Conservation (phyloP, 805 yeast species). For the Ogataea zsoltii region DNA sequence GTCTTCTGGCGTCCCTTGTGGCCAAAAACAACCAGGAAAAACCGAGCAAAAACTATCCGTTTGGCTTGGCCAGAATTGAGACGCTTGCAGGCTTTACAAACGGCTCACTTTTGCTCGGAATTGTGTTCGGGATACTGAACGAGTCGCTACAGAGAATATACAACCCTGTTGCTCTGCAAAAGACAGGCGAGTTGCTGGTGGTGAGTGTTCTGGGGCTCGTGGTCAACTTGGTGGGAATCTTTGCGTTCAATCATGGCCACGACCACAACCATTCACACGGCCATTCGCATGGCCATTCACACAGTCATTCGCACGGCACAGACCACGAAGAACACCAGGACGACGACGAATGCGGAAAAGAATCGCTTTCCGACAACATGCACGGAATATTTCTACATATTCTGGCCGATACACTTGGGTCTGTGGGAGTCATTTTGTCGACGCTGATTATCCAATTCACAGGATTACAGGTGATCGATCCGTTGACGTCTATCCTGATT, state of each 20-base stretch:
- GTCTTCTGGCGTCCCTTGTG: slow-evolving; percentile 76
- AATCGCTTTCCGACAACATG: slow-evolving; percentile 71
- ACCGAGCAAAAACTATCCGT: slow-evolving; percentile 59
- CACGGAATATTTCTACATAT: slow-evolving; percentile 92
- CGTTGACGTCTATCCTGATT: slow-evolving; percentile 85
- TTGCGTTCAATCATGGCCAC: slow-evolving; percentile 90
- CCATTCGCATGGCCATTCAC: slow-evolving; percentile 29
- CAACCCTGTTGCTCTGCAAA: slow-evolving; percentile 74
- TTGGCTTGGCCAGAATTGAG: slow-evolving; percentile 82
- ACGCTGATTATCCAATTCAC: slow-evolving; percentile 70
- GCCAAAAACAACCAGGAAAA: slow-evolving; percentile 30
- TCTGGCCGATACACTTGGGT: slow-evolving; percentile 93
- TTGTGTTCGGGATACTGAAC: slow-evolving; percentile 81
- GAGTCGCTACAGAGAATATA: slow-evolving; percentile 83
- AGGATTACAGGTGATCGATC: slow-evolving; percentile 82
- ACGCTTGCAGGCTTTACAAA: slow-evolving; percentile 95
- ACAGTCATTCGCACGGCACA: slow-evolving; percentile 19
- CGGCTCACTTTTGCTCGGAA: slow-evolving; percentile 84
- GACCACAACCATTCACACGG: slow-evolving; percentile 36
- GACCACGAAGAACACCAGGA: slow-evolving; percentile 7
- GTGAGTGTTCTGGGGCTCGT: slow-evolving; percentile 83
- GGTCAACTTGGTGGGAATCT: slow-evolving; percentile 89
- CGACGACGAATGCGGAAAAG: slow-evolving; percentile 33
- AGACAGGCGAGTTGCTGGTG: slow-evolving; percentile 78
- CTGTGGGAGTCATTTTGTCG: slow-evolving; percentile 94